Evolutionary conservation across 768 basidiomycete genomes (phyloP).

Genomic region (Psilocybe cyanescens): DNA sequence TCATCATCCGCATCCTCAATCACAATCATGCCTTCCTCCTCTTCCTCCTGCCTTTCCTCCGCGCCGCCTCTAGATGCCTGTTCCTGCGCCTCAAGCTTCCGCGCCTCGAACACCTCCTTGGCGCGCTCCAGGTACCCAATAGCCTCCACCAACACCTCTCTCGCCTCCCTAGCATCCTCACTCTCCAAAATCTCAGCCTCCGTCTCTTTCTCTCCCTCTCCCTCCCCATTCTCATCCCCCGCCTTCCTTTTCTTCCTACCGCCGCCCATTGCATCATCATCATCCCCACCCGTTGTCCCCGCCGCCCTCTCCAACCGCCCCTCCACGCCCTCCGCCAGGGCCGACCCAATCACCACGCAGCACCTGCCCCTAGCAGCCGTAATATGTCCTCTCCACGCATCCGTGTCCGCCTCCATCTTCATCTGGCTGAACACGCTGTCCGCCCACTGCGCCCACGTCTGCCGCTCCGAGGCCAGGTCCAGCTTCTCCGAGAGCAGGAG

Average conservation of each 20-base stretch:
- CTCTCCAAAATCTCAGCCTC: conserved; percentile 36
- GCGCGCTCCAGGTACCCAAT: conserved; percentile 46
- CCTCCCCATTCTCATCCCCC: conserved; percentile 32
- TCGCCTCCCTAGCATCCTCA: conserved; percentile 58
- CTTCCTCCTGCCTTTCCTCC: background rate
- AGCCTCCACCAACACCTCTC: conserved; percentile 53
- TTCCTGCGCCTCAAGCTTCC: conserved; percentile 12
- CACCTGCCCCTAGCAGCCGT: conserved; percentile 54
- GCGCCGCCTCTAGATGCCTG: conserved; percentile 1
- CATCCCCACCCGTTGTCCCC: background rate
- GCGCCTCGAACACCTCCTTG: conserved; percentile 24
- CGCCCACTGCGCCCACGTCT: conserved; percentile 63
- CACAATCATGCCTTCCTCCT: conserved; percentile 5
- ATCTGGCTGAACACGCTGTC: conserved; percentile 66
- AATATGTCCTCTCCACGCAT: conserved; percentile 48
- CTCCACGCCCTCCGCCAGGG: conserved; percentile 59
- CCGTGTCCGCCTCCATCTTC: conserved; percentile 57
- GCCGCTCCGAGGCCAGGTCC: conserved; percentile 43
- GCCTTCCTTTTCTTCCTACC: conserved; percentile 43
- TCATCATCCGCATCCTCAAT: conserved; percentile 1
- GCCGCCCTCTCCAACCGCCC: conserved; percentile 42
- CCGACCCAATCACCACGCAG: conserved; percentile 53
- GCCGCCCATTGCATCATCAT: background rate
- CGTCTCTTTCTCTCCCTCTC: background rate
- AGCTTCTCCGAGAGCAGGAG: conserved; percentile 64